phyloP scores from a whole-genome alignment of 176 grass and related monocot species.

The Carex scoparia region DNA sequence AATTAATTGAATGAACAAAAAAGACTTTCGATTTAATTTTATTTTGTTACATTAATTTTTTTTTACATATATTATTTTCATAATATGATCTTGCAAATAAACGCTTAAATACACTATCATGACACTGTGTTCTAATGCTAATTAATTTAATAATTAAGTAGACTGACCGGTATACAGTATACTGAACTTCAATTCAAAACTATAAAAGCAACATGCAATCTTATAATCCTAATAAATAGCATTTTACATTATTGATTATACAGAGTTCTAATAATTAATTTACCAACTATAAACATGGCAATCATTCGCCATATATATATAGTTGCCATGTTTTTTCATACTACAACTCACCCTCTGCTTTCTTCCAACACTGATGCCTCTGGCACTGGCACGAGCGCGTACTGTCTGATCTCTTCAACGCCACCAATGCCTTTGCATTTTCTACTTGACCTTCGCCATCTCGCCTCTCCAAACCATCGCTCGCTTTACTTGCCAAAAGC shows the following conservation, averaged over 20 bases:
- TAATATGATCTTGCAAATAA: no score
- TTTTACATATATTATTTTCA: no score
- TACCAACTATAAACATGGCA: neutral
- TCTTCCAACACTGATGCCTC: slow-evolving; percentile 16
- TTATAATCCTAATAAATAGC: neutral
- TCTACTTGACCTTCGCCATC: neutral
- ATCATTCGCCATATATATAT: neutral
- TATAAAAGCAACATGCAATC: neutral
- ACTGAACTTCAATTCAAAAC: neutral
- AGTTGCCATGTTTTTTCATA: neutral
- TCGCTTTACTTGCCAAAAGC: neutral
- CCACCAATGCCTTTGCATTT: neutral
- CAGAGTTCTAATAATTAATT: neutral
- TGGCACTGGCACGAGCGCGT: neutral
- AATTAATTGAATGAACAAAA: no score
- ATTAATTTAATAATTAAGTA: no score
- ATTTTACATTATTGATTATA: neutral
- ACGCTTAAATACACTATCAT: no score
- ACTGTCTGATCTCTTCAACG: neutral
- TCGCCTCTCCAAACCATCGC: neutral
- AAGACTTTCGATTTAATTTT: no score
- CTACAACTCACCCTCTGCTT: neutral
- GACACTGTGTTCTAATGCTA: no score
- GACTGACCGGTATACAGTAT: no score
- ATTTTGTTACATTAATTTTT: no score